Percentiles rank a stretch among this genome's conserved stretches.
Evolutionary conservation across 352 stramenopile species (phyloP).

Genomic region (Phytopythium boreale): DNA sequence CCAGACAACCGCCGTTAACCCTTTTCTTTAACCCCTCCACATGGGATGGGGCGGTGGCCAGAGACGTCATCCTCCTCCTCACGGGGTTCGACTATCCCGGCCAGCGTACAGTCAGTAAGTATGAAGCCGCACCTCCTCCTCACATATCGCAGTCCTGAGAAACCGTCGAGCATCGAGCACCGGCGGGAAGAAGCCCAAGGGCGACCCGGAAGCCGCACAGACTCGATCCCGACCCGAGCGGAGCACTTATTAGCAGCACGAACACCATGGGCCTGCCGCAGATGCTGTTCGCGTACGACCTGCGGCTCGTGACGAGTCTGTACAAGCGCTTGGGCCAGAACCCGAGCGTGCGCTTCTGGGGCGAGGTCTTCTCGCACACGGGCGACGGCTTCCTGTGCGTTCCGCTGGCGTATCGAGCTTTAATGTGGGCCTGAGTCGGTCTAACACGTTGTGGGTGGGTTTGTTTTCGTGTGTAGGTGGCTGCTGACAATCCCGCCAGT

Average conservation of each 20-base stretch:
- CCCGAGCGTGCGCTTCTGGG: slow-evolving; percentile 41
- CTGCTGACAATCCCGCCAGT: slow-evolving; percentile 55
- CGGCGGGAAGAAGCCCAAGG: neutral
- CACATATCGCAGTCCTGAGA: too few relatives aligned
- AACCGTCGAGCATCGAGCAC: slow-evolving; percentile 1
- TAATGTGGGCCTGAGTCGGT: neutral
- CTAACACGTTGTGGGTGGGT: neutral
- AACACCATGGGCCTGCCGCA: slow-evolving; percentile 50
- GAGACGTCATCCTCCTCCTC: too few relatives aligned
- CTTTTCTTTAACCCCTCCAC: neutral
- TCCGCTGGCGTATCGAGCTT: neutral
- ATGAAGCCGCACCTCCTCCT: neutral
- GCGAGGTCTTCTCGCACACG: slow-evolving; percentile 79
- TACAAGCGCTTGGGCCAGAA: slow-evolving; percentile 65
- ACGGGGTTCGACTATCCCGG: neutral
- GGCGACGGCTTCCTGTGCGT: slow-evolving; percentile 83
- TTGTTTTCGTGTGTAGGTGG: slow-evolving; percentile 23
- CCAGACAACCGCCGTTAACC: neutral
- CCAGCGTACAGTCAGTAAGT: too few relatives aligned
- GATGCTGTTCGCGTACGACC: slow-evolving; percentile 67
- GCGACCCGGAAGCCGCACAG: neutral
- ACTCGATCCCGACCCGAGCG: slow-evolving; percentile 1
- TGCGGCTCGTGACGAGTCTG: slow-evolving; percentile 63
- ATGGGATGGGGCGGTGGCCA: neutral
- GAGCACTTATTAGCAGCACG: neutral